Evolutionary conservation across 148 eudicot species (phyloP).

Genomic region (Rhododendron ovatum): DNA sequence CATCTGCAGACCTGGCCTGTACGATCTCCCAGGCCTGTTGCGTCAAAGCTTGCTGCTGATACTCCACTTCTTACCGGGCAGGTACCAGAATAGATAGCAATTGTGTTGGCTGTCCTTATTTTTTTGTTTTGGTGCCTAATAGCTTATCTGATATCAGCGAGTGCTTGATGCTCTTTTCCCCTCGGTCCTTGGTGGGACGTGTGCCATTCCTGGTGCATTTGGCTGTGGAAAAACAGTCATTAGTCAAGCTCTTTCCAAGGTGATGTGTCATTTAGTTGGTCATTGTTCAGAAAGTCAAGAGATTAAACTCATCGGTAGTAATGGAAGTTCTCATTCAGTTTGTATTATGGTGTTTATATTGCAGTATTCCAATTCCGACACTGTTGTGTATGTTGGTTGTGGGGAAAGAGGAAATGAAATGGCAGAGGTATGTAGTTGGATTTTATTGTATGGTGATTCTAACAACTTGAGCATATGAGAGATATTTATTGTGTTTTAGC

Average conservation of each 20-base stretch:
- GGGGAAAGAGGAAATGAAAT: slow-evolving; percentile 99
- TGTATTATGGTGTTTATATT: slow-evolving; percentile 10
- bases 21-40: slow-evolving; percentile 96
- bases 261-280: slow-evolving; percentile 16
- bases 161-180: slow-evolving; percentile 99
- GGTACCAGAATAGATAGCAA: slow-evolving; percentile 31
- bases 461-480: background rate
- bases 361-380: slow-evolving; percentile 99
- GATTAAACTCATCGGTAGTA: background rate
- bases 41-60: slow-evolving; percentile 98
- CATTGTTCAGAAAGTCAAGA: background rate
- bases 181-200: slow-evolving; percentile 98
- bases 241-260: slow-evolving; percentile 99
- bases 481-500: background rate
- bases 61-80: slow-evolving; percentile 98
- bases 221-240: slow-evolving; percentile 99
- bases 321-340: background rate
- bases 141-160: slow-evolving; percentile 43
- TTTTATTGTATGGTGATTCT: slow-evolving; percentile 2
- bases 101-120: slow-evolving; percentile 12
- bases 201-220: slow-evolving; percentile 99
- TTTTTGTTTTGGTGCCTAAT: slow-evolving; percentile 11
- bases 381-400: slow-evolving; percentile 98
- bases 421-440: slow-evolving; percentile 78
- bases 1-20: slow-evolving; percentile 88